Evolutionary conservation across 208 protist genomes (phyloP), one percentile per base, ranked within the genome.

Genomic region (Angomonas ambiguus): DNA sequence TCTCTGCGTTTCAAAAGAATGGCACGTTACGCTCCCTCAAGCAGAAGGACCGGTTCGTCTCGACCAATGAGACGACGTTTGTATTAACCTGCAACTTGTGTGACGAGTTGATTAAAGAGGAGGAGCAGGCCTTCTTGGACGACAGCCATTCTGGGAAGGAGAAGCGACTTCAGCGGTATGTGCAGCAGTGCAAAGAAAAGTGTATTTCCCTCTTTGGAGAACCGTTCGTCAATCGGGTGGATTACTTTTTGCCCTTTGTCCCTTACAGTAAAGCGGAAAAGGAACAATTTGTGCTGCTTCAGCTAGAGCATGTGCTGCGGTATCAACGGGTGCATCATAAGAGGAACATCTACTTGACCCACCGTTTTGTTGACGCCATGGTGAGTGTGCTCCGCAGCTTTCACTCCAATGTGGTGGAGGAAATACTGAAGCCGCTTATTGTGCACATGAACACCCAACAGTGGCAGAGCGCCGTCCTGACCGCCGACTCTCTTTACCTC

Each of bases 1-100:
- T 95, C 2, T 93, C 89, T 1, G 89, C 89, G 1, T 95, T 95
- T 74, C 86, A 92, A 68, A 92, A 92, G 65, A 78, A 91, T 53
- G 89, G 89, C 20, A 82, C 77, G 51, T 75, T 95, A 42, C 89
- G 86, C 31, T 95, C 89, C 16, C 64, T 93, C 42, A 95, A 95
- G 68, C 70, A 91, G 22, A 77, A 82, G 0, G 76, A 71, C 18
- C 82, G 86, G 18, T 87, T 72, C 13, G 78, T 95, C 16, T 91
- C 83, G 3, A 95, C 86, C 20, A 82, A 82, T 57, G 62, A 77
- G 34, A 75, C 82, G 0, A 93, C 82, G 5, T 95, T 95, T 68
- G 80, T 95, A 28, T 70, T 95, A 30, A 93, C 89, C 2, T 93
- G 86, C 73, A 95, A 95, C 66, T 82, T 90, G 57, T 62, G 60